Base-by-base conservation (phyloP, 176 grass and related monocot species). In the Luzula sylvatica region DNA sequence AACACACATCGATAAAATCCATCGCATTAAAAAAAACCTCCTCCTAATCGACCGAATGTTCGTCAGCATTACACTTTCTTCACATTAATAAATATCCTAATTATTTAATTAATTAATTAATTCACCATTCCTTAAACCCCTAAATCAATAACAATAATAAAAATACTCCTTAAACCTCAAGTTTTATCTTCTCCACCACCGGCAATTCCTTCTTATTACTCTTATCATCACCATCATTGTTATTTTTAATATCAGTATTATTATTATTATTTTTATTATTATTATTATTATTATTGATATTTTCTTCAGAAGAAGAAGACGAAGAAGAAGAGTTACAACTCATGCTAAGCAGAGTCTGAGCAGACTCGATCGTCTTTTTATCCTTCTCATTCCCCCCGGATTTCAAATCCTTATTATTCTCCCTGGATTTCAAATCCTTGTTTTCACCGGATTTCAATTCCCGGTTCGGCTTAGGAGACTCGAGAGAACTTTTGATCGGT, bases 281-380 rank as follows among this genome's bases (percentile, higher is more conserved):
- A 32, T 32, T 8, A 32, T 35, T 9, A 35, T 35, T 35, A 35
- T 35, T 35, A 35, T 35, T 9, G 9, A 35, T 2, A 29, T 56
- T 29, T 9, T 35, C 30, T 9, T 5, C 15, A 12, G 20, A 38
- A 30, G 5, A 38, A 30, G 5, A 22, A 18, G 53, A 47, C 15
- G 56, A 51, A 2, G 73, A 27, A 9, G 64, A 51, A 16, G 72
- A 75, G 18, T 61, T 62, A 15, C 66, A 76, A 35, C 60, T 81
- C 26, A 86, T 80, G 68, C 71, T 96, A 61, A 77, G 68, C 47
- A 79, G 67, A 11, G 77, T 67, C 58, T 88, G 74, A 17, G 81
- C 81, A 45, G 81, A 77, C 68, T 96, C 84, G 14, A 73, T 43
- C 3, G 66, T 78, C 58, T 75, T 81, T 29, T 95, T 74, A 39